phyloP scores from a whole-genome alignment of 2,329 filamentous ascomycete species.

The Epichloe gansuensis region DNA sequence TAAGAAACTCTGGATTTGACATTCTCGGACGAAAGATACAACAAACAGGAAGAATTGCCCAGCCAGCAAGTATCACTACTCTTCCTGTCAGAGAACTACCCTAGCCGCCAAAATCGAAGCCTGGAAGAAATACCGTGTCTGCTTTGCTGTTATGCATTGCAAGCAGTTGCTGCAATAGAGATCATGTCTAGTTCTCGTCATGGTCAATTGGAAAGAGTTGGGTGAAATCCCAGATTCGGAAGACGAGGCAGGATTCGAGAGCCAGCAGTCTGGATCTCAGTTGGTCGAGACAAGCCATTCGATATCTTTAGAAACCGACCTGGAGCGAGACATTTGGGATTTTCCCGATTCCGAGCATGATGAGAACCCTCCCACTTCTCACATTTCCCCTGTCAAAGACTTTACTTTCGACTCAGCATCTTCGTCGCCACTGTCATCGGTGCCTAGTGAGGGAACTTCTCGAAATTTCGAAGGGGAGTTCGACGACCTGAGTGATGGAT shows the following conservation, averaged over 20 bases:
- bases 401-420: slow-evolving; percentile 6
- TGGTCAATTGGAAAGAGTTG: slow-evolving; percentile 36
- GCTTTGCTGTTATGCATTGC: not conserved
- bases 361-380: not conserved
- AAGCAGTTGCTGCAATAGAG: slow-evolving; percentile 5
- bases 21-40: not conserved
- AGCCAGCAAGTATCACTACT: not conserved
- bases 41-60: not conserved
- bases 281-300: not conserved
- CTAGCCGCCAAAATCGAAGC: not conserved
- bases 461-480: not conserved
- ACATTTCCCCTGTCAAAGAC: slow-evolving; percentile 1
- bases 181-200: slow-evolving; percentile 20
- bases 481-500: not conserved
- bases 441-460: slow-evolving; percentile 17
- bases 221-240: slow-evolving; percentile 40
- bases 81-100: not conserved
- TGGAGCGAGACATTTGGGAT: slow-evolving; percentile 21
- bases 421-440: slow-evolving; percentile 24
- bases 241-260: slow-evolving; percentile 32
- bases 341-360: slow-evolving; percentile 21
- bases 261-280: slow-evolving; percentile 13
- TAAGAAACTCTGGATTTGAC: not conserved
- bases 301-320: not conserved
- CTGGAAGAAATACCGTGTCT: not conserved